phyloP scores from a whole-genome alignment of 352 stramenopile species.

The Phytophthora constricta region DNA sequence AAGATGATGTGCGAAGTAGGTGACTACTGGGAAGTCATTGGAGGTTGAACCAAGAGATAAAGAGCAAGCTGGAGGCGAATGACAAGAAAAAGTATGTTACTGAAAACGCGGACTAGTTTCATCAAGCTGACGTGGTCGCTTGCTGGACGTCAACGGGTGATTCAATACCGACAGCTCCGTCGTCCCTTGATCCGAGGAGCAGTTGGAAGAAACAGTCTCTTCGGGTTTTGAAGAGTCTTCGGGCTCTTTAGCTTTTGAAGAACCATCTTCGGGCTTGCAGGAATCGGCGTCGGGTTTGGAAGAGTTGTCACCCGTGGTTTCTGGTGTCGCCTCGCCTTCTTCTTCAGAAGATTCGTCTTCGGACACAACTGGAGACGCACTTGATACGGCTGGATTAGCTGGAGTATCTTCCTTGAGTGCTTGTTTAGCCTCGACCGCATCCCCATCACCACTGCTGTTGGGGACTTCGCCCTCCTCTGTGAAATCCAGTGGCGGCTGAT shows the following conservation, averaged over 20 bases:
- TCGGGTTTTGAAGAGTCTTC: slow-evolving; percentile 6
- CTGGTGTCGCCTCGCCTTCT: slow-evolving; percentile 8
- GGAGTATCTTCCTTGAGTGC: slow-evolving; percentile 11
- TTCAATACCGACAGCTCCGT: slow-evolving; percentile 13
- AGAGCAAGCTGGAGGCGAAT: too few species aligned
- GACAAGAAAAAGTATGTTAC: slow-evolving; percentile 30
- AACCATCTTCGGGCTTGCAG: slow-evolving; percentile 1
- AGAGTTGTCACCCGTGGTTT: not conserved
- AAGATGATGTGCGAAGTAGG: not conserved
- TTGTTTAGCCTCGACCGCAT: slow-evolving; percentile 1
- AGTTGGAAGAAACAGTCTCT: slow-evolving; percentile 11
- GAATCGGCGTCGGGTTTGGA: too few species aligned
- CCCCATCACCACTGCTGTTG: not conserved
- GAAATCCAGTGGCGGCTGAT: slow-evolving; percentile 36
- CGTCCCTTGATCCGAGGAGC: slow-evolving; percentile 11
- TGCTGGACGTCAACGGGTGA: slow-evolving; percentile 21
- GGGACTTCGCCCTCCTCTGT: slow-evolving; percentile 18
- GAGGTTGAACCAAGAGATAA: not conserved
- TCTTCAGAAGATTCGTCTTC: slow-evolving; percentile 26
- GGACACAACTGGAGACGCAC: slow-evolving; percentile 28
- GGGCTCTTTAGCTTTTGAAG: slow-evolving; percentile 11
- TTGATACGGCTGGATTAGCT: slow-evolving; percentile 3
- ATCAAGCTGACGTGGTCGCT: slow-evolving; percentile 32
- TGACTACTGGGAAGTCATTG: not conserved
- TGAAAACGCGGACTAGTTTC: slow-evolving; percentile 27